Evolutionary conservation across 257 asterid genomes (phyloP), one percentile per base, ranked within the genome.

Genomic region (Primulina huaijiensis): DNA sequence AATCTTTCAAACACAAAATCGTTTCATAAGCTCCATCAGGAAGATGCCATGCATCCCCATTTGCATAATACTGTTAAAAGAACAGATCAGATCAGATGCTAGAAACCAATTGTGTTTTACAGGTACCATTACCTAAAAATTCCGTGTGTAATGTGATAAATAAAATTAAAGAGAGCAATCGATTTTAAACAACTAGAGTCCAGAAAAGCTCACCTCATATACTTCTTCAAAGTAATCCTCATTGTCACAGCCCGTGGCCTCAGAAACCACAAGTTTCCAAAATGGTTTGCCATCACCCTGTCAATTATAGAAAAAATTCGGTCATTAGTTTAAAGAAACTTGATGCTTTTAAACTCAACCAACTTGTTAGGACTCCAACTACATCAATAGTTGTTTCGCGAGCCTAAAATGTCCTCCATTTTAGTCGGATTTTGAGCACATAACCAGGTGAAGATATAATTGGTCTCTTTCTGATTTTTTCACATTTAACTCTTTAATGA

Each of bases 201-300:
- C 52, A 53, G 62, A 37, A 33, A 61, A 67, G 29, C 30, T 73
- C 66, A 89, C 99, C 95, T 86, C 87, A 64, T 90, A 93, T 30
- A 93, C 90, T 83, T 93, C 97, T 79, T 90, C 96, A 62, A 94
- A 90, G 82, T 90, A 90, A 70, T 78, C 67, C 50, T 73, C 58
- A 50, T 81, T 71, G 23, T 84, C 75, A 52, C 91, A 86, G 27
- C 96, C 92, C 21, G 99, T 94, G 82, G 97, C 97, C 86, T 90
- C 96, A 60, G 88, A 80, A 69, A 93, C 97, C 25, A 89, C 90
- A 46, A 85, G 88, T 80, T 81, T 93, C 99, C 97, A 93, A 72
- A 93, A 93, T 46, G 97, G 96, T 79, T 75, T 88, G 19, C 96
- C 99, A 75, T 93, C 99, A 72, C 92, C 96, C 99, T 90, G 78